A percentile compares a stretch with the other conserved stretches of the same genome.
phyloP scores from a whole-genome alignment of 2,329 filamentous ascomycete species.

The Botrytis fragariae region DNA sequence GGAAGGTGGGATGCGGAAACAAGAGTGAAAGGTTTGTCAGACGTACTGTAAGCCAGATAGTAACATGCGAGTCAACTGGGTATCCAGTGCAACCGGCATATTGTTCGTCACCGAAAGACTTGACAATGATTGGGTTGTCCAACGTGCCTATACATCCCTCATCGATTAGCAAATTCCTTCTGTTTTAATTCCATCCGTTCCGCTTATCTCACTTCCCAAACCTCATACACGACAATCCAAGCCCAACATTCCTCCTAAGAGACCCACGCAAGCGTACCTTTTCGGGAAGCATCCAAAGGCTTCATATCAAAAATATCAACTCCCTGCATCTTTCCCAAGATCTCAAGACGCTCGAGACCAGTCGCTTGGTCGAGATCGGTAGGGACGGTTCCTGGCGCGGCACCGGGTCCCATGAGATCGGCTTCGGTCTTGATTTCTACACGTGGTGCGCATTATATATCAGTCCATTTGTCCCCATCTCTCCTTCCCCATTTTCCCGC shows the following conservation, averaged over 20 bases:
- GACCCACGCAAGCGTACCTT: constrained; percentile 53
- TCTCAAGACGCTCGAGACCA: constrained; percentile 97
- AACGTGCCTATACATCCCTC: constrained; percentile 65
- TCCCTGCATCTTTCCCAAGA: constrained; percentile 98
- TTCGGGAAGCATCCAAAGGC: constrained; percentile 86
- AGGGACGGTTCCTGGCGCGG: constrained; percentile 76
- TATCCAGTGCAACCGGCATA: constrained; percentile 93
- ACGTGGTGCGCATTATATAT: constrained; percentile 20
- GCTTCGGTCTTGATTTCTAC: constrained; percentile 77
- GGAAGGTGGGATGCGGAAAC: background rate
- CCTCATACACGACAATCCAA: background rate
- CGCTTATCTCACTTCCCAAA: background rate
- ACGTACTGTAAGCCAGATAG: constrained; percentile 82
- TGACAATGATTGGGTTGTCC: constrained; percentile 85
- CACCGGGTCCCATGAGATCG: constrained; percentile 87
- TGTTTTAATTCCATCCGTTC: background rate
- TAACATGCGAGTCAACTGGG: constrained; percentile 87
- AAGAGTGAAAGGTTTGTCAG: background rate
- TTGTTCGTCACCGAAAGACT: constrained; percentile 92
- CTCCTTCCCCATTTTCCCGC: background rate
- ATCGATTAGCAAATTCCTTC: constrained; percentile 22
- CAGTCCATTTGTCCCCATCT: constrained; percentile 16
- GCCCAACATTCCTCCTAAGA: background rate
- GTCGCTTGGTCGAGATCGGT: constrained; percentile 95
- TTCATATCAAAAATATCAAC: constrained; percentile 98